These are phyloP conservation scores for Debaryomyces psychrophilus DNA, from an alignment of 1,139 yeast species.

Conservation along the genomic window DNA sequence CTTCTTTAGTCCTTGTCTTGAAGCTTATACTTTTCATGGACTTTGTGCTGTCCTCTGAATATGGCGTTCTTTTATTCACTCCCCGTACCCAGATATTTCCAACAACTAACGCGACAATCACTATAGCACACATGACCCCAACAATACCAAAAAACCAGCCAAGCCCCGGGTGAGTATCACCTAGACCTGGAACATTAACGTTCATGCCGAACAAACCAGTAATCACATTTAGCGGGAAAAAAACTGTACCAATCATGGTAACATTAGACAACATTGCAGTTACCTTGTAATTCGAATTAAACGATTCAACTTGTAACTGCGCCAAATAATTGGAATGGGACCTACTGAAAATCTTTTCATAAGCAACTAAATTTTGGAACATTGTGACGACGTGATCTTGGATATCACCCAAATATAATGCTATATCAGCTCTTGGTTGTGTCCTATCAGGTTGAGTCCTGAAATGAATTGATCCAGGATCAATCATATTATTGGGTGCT, in stretches of 20 bases:
- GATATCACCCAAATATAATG: constrained; percentile 90
- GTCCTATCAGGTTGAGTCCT: constrained; percentile 33
- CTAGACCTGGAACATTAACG: constrained; percentile 26
- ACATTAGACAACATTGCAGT: constrained; percentile 27
- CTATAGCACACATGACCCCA: constrained; percentile 22
- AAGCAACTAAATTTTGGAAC: constrained; percentile 28
- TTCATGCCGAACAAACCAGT: constrained; percentile 33
- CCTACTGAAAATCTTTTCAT: constrained; percentile 28
- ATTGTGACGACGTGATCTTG: constrained; percentile 49
- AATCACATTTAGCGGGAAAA: constrained; percentile 27
- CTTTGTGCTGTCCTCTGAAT: constrained; percentile 25
- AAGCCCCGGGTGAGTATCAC: constrained; percentile 13
- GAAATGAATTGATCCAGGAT: constrained; percentile 19
- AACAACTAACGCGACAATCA: constrained; percentile 13
- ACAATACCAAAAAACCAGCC: constrained; percentile 21
- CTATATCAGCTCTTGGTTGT: constrained; percentile 81
- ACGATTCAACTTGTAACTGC: constrained; percentile 29
- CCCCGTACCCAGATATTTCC: constrained; percentile 21
- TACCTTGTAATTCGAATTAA: constrained; percentile 25
- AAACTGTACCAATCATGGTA: constrained; percentile 28
- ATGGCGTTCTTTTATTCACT: constrained; percentile 12
- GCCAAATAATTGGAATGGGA: constrained; percentile 31
- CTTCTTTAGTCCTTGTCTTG: constrained; percentile 34
- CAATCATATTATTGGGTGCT: constrained; percentile 20
- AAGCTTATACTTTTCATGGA: constrained; percentile 52